phyloP scores from a whole-genome alignment of 2,329 filamentous ascomycete species.

The Fusarium duplospermum region DNA sequence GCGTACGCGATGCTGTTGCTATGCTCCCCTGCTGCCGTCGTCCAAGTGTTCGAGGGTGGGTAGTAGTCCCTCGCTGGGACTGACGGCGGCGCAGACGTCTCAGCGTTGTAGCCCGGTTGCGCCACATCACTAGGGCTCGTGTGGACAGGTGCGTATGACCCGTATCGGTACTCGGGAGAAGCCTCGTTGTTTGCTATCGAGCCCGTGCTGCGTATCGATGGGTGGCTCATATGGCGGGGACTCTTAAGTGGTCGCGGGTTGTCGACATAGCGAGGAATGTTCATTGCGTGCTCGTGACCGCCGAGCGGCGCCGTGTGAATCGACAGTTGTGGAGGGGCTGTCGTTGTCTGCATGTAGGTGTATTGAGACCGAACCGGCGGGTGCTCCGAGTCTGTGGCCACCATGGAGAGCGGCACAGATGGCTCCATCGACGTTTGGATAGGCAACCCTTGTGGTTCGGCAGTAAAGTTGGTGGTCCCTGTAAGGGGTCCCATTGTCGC shows the following conservation, averaged over 20 bases:
- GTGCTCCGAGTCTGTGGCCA: constrained; percentile 60
- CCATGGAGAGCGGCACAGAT: constrained; percentile 63
- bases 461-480: constrained; percentile 58
- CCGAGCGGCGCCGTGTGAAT: constrained; percentile 51
- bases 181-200: constrained; percentile 62
- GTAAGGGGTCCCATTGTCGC: constrained; percentile 63
- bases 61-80: constrained; percentile 63
- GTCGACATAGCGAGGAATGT: constrained; percentile 68
- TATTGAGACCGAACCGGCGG: constrained; percentile 65
- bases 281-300: constrained; percentile 59
- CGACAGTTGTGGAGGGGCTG: constrained; percentile 63
- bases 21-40: constrained; percentile 61
- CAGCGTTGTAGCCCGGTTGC: constrained; percentile 46
- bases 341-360: constrained; percentile 64
- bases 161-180: constrained; percentile 68
- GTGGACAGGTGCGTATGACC: constrained; percentile 53
- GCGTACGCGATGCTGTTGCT: constrained; percentile 59
- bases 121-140: constrained; percentile 48
- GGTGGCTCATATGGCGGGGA: constrained; percentile 65
- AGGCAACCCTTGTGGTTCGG: constrained; percentile 66
- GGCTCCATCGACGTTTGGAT: constrained; percentile 64
- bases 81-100: constrained; percentile 44
- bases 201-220: constrained; percentile 63
- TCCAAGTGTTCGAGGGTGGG: constrained; percentile 63
- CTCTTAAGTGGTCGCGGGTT: constrained; percentile 68